These are phyloP conservation scores for Yarrowia galli DNA, from an alignment of 1,139 yeast species.

Conservation along the genomic window DNA sequence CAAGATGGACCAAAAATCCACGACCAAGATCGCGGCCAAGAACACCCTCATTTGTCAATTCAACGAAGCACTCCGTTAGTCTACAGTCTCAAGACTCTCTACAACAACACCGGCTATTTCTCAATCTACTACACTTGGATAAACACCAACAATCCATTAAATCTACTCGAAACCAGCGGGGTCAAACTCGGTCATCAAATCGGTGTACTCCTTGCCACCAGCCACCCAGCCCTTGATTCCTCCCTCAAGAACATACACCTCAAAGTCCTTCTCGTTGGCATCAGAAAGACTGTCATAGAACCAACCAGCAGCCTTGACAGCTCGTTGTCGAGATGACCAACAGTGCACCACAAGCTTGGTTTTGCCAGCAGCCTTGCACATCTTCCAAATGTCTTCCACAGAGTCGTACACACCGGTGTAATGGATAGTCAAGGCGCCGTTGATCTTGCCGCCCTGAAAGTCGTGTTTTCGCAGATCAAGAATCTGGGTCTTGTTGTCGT, in stretches of 20 bases:
- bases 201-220: not conserved
- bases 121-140: too few species aligned
- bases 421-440: not conserved
- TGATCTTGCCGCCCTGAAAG: not conserved
- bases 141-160: too few species aligned
- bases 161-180: not conserved
- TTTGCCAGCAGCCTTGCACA: not conserved
- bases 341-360: not conserved
- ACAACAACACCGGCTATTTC: too few species aligned
- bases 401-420: not conserved
- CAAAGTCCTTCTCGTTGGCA: not conserved
- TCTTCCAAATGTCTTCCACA: not conserved
- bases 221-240: conserved; percentile 4
- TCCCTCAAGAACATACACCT: not conserved
- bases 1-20: too few species aligned
- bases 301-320: not conserved
- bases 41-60: too few species aligned
- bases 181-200: not conserved
- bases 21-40: too few species aligned
- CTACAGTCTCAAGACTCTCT: too few species aligned
- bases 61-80: too few species aligned
- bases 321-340: not conserved
- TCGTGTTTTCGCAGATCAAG: not conserved
- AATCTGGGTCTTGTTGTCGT: not conserved
- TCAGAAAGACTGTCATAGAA: not conserved